A percentile compares a stretch with the other conserved stretches of the same genome.
Conservation (phyloP, 768 basidiomycete species). For the Sarcomyxa edulis region DNA sequence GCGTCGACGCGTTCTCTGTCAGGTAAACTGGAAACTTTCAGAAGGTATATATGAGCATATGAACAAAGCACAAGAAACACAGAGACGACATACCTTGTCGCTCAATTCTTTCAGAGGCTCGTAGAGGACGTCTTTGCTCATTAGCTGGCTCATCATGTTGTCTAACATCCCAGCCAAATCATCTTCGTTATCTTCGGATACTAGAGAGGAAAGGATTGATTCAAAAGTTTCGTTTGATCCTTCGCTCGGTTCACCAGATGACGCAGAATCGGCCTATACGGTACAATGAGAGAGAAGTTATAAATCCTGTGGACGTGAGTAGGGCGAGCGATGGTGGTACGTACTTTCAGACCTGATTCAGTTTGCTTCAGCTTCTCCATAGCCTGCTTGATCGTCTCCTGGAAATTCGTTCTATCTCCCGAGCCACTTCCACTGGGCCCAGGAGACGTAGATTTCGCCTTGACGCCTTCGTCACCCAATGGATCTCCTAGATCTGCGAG, state of each 20-base stretch:
- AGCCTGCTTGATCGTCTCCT: slow-evolving; percentile 63
- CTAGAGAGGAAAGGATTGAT: slow-evolving; percentile 45
- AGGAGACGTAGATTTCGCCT: slow-evolving; percentile 6
- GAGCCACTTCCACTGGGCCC: slow-evolving; percentile 10
- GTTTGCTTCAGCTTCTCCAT: slow-evolving; percentile 71
- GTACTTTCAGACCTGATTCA: slow-evolving; percentile 50
- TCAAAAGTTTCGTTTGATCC: slow-evolving; percentile 34
- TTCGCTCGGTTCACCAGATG: too few species aligned
- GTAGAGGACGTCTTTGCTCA: slow-evolving; percentile 81
- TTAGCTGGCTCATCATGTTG: slow-evolving; percentile 74
- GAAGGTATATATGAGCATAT: background rate
- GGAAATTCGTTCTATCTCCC: slow-evolving; percentile 42
- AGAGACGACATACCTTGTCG: slow-evolving; percentile 46
- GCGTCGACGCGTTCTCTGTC: slow-evolving; percentile 40
- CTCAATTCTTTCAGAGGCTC: slow-evolving; percentile 80
- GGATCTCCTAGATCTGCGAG: slow-evolving; percentile 13
- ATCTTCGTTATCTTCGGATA: slow-evolving; percentile 36
- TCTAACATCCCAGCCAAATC: slow-evolving; percentile 69
- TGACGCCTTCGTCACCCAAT: slow-evolving; percentile 6
- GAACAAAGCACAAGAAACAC: background rate
- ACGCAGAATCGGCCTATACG: background rate
- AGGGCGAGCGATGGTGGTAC: slow-evolving; percentile 10
- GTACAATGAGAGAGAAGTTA: background rate
- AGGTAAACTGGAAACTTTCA: slow-evolving; percentile 77
- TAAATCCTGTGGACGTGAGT: too few species aligned